Percentiles rank a stretch among this genome's conserved stretches.
phyloP scores from a whole-genome alignment of 1,284 basidiomycete genomes.

The Trichosporon sp. region DNA sequence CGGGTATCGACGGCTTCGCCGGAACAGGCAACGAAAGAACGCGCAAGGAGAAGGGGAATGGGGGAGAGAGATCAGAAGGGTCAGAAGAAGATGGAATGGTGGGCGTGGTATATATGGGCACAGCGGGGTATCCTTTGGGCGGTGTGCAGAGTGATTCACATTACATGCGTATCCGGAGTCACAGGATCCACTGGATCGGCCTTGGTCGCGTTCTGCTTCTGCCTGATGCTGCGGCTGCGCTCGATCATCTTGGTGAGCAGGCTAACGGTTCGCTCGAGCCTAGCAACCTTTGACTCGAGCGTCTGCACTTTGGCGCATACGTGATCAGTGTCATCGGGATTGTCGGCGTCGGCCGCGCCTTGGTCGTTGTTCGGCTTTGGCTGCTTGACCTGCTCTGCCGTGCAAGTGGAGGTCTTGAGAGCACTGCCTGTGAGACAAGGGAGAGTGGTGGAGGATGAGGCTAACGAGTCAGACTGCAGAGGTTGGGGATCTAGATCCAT shows the following conservation, averaged over 20 bases:
- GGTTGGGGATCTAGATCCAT: background rate
- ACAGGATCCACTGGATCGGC: background rate
- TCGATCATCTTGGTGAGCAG: background rate
- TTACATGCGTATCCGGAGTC: background rate
- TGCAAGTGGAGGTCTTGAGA: background rate
- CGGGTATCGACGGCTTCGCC: background rate
- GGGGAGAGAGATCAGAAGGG: background rate
- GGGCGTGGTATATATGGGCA: background rate
- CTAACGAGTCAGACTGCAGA: background rate
- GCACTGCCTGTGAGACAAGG: background rate
- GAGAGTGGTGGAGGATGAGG: background rate
- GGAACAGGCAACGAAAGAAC: background rate
- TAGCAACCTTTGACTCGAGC: background rate
- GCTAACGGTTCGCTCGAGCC: background rate
- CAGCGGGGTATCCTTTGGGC: background rate
- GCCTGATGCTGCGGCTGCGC: background rate
- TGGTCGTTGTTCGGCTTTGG: background rate
- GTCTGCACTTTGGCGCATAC: background rate
- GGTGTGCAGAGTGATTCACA: background rate
- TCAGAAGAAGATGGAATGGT: background rate
- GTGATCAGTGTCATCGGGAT: background rate
- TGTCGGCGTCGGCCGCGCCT: background rate
- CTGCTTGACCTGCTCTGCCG: background rate
- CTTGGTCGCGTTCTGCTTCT: background rate
- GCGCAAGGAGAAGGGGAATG: background rate